phyloP scores from a whole-genome alignment of 352 stramenopile genomes.

The Phytophthora ohioensis region DNA sequence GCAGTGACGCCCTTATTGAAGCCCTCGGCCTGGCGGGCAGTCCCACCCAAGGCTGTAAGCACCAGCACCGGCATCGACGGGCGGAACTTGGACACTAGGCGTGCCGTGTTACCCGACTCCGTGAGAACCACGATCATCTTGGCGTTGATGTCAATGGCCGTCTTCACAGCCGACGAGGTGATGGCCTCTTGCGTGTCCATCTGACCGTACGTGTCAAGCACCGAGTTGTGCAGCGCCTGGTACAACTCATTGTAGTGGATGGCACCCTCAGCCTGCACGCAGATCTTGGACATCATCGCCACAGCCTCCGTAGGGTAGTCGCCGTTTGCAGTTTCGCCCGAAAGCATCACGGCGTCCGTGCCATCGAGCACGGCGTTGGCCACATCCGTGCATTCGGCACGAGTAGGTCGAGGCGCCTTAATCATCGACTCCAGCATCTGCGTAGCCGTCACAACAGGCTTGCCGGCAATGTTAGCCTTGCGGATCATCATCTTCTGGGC shows the following conservation, averaged over 20 bases:
- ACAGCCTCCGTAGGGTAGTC: constrained; percentile 96
- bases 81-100: constrained; percentile 96
- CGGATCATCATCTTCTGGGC: constrained; percentile 99
- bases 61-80: constrained; percentile 79
- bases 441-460: constrained; percentile 98
- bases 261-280: constrained; percentile 88
- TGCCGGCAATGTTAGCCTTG: constrained; percentile 95
- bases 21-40: constrained; percentile 71
- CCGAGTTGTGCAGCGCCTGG: constrained; percentile 80
- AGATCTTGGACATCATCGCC: constrained; percentile 95
- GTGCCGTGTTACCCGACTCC: constrained; percentile 94
- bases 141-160: constrained; percentile 95
- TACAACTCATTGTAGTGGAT: constrained; percentile 93
- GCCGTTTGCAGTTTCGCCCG: constrained; percentile 98
- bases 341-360: constrained; percentile 98
- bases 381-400: constrained; percentile 99
- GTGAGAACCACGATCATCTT: constrained; percentile 98
- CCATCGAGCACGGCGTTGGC: constrained; percentile 98
- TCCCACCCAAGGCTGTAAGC: constrained; percentile 64
- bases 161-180: constrained; percentile 97
- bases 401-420: constrained; percentile 96
- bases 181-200: constrained; percentile 95
- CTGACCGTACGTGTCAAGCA: constrained; percentile 64
- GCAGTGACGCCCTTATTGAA: constrained; percentile 73
- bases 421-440: constrained; percentile 99